These are phyloP conservation scores for Fusarium sp. DNA, from an alignment of 2,329 filamentous ascomycete species.

Conservation along the genomic window DNA sequence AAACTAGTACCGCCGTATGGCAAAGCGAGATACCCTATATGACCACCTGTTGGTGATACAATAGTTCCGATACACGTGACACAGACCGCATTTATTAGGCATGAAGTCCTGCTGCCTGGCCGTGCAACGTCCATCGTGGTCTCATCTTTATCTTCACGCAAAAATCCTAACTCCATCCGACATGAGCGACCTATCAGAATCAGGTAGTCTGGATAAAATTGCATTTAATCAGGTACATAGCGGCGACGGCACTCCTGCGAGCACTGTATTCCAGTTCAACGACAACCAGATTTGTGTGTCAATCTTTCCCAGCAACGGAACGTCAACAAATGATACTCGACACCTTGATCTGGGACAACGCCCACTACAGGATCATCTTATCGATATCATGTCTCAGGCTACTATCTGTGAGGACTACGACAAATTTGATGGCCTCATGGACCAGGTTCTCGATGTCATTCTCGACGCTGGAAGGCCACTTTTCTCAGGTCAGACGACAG, in stretches of 20 bases:
- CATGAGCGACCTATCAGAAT: background rate
- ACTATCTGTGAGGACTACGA: too few species aligned
- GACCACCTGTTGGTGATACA: background rate
- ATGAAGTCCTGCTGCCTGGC: background rate
- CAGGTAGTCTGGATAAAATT: rapidly evolving
- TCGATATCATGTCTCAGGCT: background rate
- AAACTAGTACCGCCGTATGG: too few species aligned
- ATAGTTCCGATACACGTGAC: background rate
- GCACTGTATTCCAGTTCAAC: background rate
- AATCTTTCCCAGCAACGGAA: background rate
- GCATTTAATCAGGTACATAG: too few species aligned
- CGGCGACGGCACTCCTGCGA: too few species aligned
- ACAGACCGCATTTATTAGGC: background rate
- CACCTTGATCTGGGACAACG: rapidly evolving
- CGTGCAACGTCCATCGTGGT: too few species aligned
- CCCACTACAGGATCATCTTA: background rate
- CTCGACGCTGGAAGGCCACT: too few species aligned
- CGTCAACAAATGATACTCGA: background rate
- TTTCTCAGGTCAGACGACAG: too few species aligned
- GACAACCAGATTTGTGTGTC: background rate
- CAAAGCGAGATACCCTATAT: too few species aligned
- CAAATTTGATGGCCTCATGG: too few species aligned
- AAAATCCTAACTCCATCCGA: rapidly evolving
- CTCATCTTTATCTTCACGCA: too few species aligned
- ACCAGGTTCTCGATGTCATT: too few species aligned